Base-by-base conservation (phyloP, 2,329 filamentous ascomycete genomes). In the Camillea tinctor region DNA sequence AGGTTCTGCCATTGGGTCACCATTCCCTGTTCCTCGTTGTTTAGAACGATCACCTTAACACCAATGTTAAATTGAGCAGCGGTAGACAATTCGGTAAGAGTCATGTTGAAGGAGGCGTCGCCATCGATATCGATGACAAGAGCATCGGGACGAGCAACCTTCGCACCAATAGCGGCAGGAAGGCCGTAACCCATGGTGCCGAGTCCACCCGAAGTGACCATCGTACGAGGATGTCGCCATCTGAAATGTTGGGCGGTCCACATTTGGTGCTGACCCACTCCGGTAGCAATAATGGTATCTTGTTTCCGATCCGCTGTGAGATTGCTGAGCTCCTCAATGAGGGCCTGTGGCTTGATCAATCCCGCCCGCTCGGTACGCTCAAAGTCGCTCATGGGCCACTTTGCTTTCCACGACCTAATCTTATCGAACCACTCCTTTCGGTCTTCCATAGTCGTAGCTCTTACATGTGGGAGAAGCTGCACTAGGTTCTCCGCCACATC, bases 41-140 rank as follows among this genome's bases (percentile, higher is more conserved):
- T 98, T 58, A 99, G 78, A 23, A 98, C 83, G 69, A 98, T 92
- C 62, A 98, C 84, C 84, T 98, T 98, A 76, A 96, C 89, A 66
- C 91, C 93, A 75, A 98, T 97, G 80, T 95, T 91, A 82, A 98
- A 98, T 79, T 99, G 93, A 8, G 91, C 87, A 50, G 93, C 93
- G 1, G 94, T 97, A 52, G 90, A 91, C 56, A 99, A 87, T 80
- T 99, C 95, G 1, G 94, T 97, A 61, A 97, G 83, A 5, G 95
- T 98, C 95, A 99, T 98, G 83, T 92, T 92, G 82, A 99, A 98
- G 3, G 93, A 97, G n/a, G 94, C 95, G 75, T 98, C 95, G 64
- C 95, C 95, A 74, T 99, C 95, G 71, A 98, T 96, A 76, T 98
- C 94, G 61, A 98, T 87, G 62, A 98, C 94, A 55, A 96, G 86